Conservation (phyloP, 1,284 basidiomycete genomes). For the Rhodotorula sp. region DNA sequence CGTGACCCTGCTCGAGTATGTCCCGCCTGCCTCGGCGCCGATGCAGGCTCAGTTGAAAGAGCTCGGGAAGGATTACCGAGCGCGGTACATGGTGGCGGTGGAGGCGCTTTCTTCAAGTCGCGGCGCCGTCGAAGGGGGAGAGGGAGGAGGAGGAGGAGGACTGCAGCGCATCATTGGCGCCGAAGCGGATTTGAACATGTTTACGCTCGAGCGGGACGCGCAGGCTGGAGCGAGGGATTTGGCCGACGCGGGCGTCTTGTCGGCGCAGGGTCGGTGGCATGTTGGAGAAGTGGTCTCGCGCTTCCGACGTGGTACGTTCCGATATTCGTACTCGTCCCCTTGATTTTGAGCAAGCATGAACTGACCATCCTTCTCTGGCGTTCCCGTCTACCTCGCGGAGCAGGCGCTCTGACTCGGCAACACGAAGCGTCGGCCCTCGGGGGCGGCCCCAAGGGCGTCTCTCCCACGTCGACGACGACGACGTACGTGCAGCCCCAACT, state of each 20-base stretch:
- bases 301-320: slow-evolving; percentile 48
- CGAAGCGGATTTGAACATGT: slow-evolving; percentile 71
- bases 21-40: slow-evolving; percentile 45
- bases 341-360: not conserved
- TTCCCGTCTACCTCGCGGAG: too few species aligned
- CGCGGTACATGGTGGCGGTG: slow-evolving; percentile 67
- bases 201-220: slow-evolving; percentile 56
- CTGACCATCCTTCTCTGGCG: not conserved
- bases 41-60: slow-evolving; percentile 55
- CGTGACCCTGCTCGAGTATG: slow-evolving; percentile 64
- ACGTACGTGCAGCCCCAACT: slow-evolving; percentile 48
- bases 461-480: not conserved
- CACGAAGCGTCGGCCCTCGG: not conserved
- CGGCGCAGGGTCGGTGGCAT: slow-evolving; percentile 51
- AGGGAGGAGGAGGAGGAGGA: too few species aligned
- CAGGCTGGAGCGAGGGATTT: slow-evolving; percentile 1
- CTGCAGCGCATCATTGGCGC: slow-evolving; percentile 32
- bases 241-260: slow-evolving; percentile 42
- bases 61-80: slow-evolving; percentile 72
- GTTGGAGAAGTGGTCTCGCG: slow-evolving; percentile 53
- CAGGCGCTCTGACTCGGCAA: slow-evolving; percentile 26
- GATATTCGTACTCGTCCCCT: not conserved
- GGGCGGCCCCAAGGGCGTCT: slow-evolving; percentile 8
- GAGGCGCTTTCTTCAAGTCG: slow-evolving; percentile 57
- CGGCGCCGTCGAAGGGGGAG: slow-evolving; percentile 4